These are phyloP conservation scores for Canna indica DNA, from an alignment of 176 grass and related monocot species.

Conservation along the genomic window DNA sequence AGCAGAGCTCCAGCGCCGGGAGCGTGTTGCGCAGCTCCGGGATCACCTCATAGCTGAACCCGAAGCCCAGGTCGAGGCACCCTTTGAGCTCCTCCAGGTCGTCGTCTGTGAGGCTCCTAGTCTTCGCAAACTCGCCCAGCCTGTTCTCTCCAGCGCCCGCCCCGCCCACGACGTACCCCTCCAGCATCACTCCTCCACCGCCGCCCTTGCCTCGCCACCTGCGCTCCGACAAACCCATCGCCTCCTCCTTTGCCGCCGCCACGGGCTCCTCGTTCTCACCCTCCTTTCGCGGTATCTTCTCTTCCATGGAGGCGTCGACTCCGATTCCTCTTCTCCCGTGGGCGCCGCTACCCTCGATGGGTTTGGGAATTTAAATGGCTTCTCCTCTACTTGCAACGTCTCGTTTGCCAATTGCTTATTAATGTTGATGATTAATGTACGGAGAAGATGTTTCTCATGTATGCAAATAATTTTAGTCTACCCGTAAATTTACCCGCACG, in stretches of 20 bases:
- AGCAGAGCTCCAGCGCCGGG: constrained; percentile 19
- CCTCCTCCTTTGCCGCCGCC: background rate
- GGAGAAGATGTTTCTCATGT: no score
- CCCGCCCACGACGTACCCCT: background rate
- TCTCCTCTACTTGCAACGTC: no score
- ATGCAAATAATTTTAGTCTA: no score
- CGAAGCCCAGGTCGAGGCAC: constrained; percentile 14
- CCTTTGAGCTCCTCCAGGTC: constrained; percentile 16
- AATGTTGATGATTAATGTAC: no score
- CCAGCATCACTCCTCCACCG: constrained; percentile 8
- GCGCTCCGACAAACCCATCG: background rate
- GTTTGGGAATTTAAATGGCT: background rate
- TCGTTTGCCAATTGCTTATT: no score
- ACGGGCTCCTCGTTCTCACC: background rate
- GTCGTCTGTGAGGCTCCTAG: constrained; percentile 13
- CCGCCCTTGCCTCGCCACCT: background rate
- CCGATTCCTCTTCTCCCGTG: background rate
- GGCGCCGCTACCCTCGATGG: no score
- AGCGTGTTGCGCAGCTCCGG: constrained; percentile 11
- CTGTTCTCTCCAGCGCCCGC: background rate
- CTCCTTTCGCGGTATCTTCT: background rate
- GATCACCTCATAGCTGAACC: constrained; percentile 16
- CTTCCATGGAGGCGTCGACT: background rate
- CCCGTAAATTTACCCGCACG: no score
- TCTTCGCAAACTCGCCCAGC: background rate